Conservation (phyloP, 202 grass and related monocot genomes). For the Setaria italica region DNA sequence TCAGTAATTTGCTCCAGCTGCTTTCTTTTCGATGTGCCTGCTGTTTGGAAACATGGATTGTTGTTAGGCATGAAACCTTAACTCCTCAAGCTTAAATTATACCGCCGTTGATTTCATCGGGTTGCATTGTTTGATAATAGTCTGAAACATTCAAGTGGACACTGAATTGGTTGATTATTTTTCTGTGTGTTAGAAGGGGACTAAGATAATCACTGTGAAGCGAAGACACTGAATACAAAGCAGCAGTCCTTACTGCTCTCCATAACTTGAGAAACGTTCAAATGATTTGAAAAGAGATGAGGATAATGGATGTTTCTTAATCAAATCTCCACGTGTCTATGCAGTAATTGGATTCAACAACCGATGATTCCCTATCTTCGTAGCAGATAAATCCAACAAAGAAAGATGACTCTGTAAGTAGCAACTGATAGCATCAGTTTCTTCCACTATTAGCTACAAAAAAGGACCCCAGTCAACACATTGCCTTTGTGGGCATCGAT, state of each 20-base stretch:
- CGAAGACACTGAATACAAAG: background rate
- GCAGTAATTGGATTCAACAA: conserved; percentile 16
- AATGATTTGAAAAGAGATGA: conserved; percentile 4
- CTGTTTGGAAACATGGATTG: conserved; percentile 43
- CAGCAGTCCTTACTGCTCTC: background rate
- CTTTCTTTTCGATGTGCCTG: conserved; percentile 74
- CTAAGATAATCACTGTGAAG: conserved; percentile 23
- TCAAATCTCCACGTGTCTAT: conserved; percentile 18
- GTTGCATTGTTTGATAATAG: background rate
- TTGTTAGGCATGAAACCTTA: conserved; percentile 40
- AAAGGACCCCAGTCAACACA: background rate
- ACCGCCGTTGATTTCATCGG: background rate
- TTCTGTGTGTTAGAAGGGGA: background rate
- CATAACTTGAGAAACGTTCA: conserved; percentile 32
- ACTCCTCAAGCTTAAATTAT: background rate
- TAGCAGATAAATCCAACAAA: background rate
- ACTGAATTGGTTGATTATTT: conserved; percentile 25
- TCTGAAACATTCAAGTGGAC: background rate
- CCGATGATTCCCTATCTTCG: background rate
- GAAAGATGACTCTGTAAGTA: background rate
- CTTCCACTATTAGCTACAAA: conserved; percentile 13
- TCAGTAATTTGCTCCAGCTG: conserved; percentile 49
- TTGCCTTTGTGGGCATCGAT: conserved; percentile 39
- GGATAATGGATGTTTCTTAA: conserved; percentile 1
- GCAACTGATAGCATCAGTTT: conserved; percentile 2